A percentile compares a stretch with the other conserved stretches of the same genome.
Evolutionary conservation across 495 filamentous ascomycete genomes (phyloP).

Genomic region (Hypoxylon lenormandii): DNA sequence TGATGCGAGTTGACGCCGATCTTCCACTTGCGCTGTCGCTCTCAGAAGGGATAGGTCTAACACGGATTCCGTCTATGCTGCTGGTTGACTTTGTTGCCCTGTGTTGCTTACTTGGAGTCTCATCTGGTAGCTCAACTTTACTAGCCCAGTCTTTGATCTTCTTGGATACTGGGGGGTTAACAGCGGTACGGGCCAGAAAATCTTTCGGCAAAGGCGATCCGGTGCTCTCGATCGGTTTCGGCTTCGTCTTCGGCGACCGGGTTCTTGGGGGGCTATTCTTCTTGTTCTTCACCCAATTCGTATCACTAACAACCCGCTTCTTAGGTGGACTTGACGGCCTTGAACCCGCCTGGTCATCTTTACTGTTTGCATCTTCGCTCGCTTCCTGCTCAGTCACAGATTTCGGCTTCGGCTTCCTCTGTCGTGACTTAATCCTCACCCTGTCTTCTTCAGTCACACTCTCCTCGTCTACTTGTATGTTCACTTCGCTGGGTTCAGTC

Average conservation of each 20-base stretch:
- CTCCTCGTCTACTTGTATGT: slow-evolving; percentile 58
- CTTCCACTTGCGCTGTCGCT: slow-evolving; percentile 37
- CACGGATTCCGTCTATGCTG: slow-evolving; percentile 47
- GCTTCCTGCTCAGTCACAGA: slow-evolving; percentile 20
- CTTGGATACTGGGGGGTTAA: slow-evolving; percentile 62
- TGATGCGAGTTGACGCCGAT: slow-evolving; percentile 28
- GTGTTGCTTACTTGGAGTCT: slow-evolving; percentile 30
- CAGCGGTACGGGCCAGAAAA: slow-evolving; percentile 61
- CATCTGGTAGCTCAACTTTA: slow-evolving; percentile 56
- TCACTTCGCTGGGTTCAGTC: slow-evolving; percentile 60
- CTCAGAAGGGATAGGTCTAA: slow-evolving; percentile 33
- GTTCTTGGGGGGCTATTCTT: slow-evolving; percentile 60
- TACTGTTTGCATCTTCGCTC: slow-evolving; percentile 31
- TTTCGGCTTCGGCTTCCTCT: slow-evolving; percentile 53
- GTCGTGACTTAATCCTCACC: slow-evolving; percentile 60
- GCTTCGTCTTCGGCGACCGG: slow-evolving; percentile 47
- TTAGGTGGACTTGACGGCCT: slow-evolving; percentile 63
- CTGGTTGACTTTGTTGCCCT: slow-evolving; percentile 32
- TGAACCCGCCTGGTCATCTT: slow-evolving; percentile 43
- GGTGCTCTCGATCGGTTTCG: slow-evolving; percentile 55
- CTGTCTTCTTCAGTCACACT: slow-evolving; percentile 65
- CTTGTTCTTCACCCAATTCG: slow-evolving; percentile 74
- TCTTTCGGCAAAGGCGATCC: slow-evolving; percentile 63
- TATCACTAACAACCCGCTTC: slow-evolving; percentile 83
- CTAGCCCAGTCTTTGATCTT: slow-evolving; percentile 67